Percentiles rank a stretch among this genome's conserved stretches.
Evolutionary conservation across 768 basidiomycete species (phyloP).

Genomic region (Pluteus cervinus): DNA sequence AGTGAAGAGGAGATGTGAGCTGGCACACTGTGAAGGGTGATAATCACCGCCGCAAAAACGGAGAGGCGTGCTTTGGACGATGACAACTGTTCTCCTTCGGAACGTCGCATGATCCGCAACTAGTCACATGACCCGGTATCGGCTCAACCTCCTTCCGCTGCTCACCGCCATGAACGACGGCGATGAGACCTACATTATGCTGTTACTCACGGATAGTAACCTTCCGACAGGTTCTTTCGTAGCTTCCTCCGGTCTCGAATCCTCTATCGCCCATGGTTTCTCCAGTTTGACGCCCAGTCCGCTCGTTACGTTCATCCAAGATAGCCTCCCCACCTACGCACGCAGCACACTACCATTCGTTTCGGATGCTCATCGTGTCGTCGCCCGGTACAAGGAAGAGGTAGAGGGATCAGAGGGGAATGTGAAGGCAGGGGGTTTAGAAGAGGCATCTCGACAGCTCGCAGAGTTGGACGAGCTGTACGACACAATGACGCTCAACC

Average conservation of each 20-base stretch:
- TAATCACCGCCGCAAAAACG: conserved; percentile 18
- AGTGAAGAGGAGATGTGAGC: conserved; percentile 5
- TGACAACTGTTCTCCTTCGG: not conserved
- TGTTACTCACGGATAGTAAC: conserved; percentile 86
- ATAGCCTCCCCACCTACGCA: conserved; percentile 75
- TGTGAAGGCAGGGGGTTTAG: conserved; percentile 10
- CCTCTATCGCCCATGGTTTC: conserved; percentile 84
- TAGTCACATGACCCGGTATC: not conserved
- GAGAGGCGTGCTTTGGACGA: conserved; percentile 4
- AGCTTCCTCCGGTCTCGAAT: conserved; percentile 90
- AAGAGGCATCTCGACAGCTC: conserved; percentile 36
- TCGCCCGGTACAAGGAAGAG: conserved; percentile 9
- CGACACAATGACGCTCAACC: conserved; percentile 84
- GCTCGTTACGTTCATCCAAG: conserved; percentile 57
- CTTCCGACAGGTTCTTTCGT: conserved; percentile 97
- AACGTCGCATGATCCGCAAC: not conserved
- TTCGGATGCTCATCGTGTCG: conserved; percentile 56
- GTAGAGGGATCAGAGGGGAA: conserved; percentile 3
- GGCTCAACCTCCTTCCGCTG: not conserved
- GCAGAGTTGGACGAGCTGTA: conserved; percentile 66
- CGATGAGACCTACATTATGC: conserved; percentile 63
- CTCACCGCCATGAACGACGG: conserved; percentile 24
- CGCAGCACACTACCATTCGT: conserved; percentile 75
- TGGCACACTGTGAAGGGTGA: not conserved
- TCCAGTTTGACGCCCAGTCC: conserved; percentile 36